Conservation (phyloP, 1,284 basidiomycete species). For the Meira miltonrushii region DNA sequence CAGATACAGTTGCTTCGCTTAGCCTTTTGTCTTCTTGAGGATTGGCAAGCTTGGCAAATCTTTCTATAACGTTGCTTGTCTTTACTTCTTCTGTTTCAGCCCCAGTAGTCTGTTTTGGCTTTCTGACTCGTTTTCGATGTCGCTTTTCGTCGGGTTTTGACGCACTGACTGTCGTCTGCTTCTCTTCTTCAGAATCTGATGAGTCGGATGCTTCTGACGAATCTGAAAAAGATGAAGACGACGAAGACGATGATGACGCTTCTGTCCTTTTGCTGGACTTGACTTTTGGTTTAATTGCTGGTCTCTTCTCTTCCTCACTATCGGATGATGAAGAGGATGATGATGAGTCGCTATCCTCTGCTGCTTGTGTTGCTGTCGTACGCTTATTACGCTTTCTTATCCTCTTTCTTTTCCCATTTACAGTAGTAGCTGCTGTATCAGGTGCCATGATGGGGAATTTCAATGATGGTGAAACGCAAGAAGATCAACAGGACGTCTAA, state of each 20-base stretch:
- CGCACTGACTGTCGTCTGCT: not conserved
- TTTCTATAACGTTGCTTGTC: not conserved
- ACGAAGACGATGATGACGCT: too few relatives aligned
- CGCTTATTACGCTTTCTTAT: not conserved
- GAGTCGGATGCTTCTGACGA: not conserved
- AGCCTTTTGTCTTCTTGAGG: not conserved
- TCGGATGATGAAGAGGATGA: slow-evolving; percentile 2
- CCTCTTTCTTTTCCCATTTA: not conserved
- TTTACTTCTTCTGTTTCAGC: not conserved
- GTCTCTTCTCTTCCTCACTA: not conserved
- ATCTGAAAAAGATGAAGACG: not conserved
- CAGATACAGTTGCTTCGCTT: not conserved
- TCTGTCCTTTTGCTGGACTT: not conserved
- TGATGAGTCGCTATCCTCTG: not conserved
- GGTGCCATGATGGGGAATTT: not conserved
- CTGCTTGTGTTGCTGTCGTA: not conserved
- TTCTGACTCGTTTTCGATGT: slow-evolving; percentile 13
- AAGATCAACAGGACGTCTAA: too few relatives aligned
- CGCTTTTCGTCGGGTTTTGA: slow-evolving; percentile 16
- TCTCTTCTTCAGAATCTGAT: not conserved
- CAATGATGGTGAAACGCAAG: too few relatives aligned
- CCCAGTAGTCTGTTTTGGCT: not conserved
- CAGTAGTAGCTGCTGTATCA: not conserved
- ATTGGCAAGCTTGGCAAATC: not conserved
- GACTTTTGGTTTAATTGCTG: slow-evolving; percentile 2